Base-by-base conservation (phyloP, 192 early-diverging fungal species). In the Entomortierella lignicola region DNA sequence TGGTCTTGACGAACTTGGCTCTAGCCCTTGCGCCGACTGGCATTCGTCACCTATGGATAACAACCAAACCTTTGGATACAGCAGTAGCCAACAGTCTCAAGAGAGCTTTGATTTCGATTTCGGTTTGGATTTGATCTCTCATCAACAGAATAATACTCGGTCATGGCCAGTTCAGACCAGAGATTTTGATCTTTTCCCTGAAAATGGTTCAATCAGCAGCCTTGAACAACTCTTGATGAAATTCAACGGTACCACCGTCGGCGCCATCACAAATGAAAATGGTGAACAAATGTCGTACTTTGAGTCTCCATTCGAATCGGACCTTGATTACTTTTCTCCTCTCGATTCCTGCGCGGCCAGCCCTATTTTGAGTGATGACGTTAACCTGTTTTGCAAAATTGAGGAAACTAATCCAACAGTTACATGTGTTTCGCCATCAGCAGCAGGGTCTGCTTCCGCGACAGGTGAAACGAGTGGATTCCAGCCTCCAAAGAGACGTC, bases 81-180 rank as follows among this genome's bases (percentile, higher is more conserved):
- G 39, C 39, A 10, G 6, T 20, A 65, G 55, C 47, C 60, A 60
- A 31, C 62, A 69, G n/a, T 79, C 74, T 13, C 67, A 65, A 34
- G 74, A 79, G 44, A 63, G 67, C 42, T 60, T 79, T 52, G 74
- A 79, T 8, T 70, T 50, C 21, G 74, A 65, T 23, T 54, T 69
- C 44, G 55, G 44, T 47, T 29, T 52, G 18, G 55, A 39, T 23
- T 20, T 4, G 34, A 37, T 10, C 34, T 37, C 10, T 37, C 39
- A 21, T 23, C 62, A 7, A 55, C n/a, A 62, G 41, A 58, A 23
- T 13, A 27, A 47, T 21, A 25, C 29, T 27, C n/a, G n/a, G n/a
- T 26, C 48, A 8, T 77, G 73, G 66, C 27, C 67, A 2, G 25
- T 62, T 26, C 67, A 69, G 31, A 55, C 42, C 12, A n/a, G n/a